Evolutionary conservation across 164 flowering plant genomes (phyloP), one percentile per base, ranked within the genome.

Genomic region (Santalum album): DNA sequence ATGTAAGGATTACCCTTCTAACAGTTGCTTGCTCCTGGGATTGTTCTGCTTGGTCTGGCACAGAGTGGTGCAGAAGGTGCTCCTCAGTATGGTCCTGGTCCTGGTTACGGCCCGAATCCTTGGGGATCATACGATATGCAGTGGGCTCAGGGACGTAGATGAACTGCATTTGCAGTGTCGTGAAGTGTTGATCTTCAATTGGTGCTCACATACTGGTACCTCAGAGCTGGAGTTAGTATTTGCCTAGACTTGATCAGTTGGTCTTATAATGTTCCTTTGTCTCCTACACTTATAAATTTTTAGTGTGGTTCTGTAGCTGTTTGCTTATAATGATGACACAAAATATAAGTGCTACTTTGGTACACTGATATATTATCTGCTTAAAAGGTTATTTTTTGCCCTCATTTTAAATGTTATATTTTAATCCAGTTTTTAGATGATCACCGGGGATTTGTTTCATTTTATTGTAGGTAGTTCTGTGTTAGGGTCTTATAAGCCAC

Each of bases 111-210:
- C n/a, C 11, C 35, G 12, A 22, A 2, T 45, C 26, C 34, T 14
- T 53, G 56, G 56, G 44, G 26, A 7, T 15, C 44, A 22, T 53
- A 53, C 35, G 56, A 53, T 29, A 53, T 53, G 56, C 56, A 53
- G 44, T 18, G 44, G 56, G 25, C 56, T 22, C 56, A 53, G 34
- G 56, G 56, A 19, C 44, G 25, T 6, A 15, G 43, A 53, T 53
- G 21, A 53, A 26, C 14, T 34, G 15, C 6, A 15, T 23, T 48
- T 7, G 9, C 6, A 10, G 29, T 25, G 26, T 23, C 7, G 29
- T 23, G 7, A 52, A 29, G 22, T 34, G 38, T 52, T 35, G 25
- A 16, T 53, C 43, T n/a, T 34, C n/a, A 19, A 20, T 34, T 26
- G 4, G n/a, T 17, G 18, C 14, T 44, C 12, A n/a, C 25, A 20